A percentile compares a stretch with the other conserved stretches of the same genome.
Conservation (phyloP, 1,139 yeast genomes). For the Sporopachydermia cereana region DNA sequence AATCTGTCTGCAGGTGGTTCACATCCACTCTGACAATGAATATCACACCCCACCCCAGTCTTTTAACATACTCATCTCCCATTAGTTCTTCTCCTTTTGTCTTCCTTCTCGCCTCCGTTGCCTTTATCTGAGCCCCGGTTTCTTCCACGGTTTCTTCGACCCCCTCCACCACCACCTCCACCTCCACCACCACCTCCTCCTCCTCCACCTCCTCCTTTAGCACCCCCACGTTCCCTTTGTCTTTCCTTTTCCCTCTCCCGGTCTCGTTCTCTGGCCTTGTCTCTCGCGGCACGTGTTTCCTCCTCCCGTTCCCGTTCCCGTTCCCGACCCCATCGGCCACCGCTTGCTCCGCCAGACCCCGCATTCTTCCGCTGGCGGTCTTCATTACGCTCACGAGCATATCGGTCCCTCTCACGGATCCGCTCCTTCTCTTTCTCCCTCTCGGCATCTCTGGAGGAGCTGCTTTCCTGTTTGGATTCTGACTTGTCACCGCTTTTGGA, state of each 20-base stretch:
- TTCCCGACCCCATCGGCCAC: constrained; percentile 5
- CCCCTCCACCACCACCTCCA: constrained; percentile 8
- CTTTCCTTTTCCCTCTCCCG: constrained; percentile 11
- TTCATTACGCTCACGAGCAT: not conserved
- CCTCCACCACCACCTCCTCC: constrained; percentile 8
- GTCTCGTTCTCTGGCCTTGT: constrained; percentile 11
- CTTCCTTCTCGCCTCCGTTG: not conserved
- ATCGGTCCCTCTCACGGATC: not conserved
- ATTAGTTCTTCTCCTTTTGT: not conserved
- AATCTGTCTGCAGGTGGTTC: no score
- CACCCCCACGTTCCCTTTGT: constrained; percentile 8
- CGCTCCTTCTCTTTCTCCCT: not conserved
- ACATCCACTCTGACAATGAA: no score
- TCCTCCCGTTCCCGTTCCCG: constrained; percentile 10
- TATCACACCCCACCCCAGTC: no score
- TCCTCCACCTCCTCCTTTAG: constrained; percentile 10
- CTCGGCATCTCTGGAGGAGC: constrained; percentile 1
- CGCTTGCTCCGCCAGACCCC: constrained; percentile 5
- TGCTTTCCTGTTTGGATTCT: no score
- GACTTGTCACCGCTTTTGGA: no score
- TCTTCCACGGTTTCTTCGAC: constrained; percentile 4
- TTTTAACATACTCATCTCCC: no score
- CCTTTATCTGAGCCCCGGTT: no score
- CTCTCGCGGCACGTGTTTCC: constrained; percentile 1
- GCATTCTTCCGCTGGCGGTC: constrained; percentile 5